Evolutionary conservation across 2,329 filamentous ascomycete species (phyloP), one percentile per base, ranked within the genome.

Genomic region (Tolypocladium ophioglossoides): DNA sequence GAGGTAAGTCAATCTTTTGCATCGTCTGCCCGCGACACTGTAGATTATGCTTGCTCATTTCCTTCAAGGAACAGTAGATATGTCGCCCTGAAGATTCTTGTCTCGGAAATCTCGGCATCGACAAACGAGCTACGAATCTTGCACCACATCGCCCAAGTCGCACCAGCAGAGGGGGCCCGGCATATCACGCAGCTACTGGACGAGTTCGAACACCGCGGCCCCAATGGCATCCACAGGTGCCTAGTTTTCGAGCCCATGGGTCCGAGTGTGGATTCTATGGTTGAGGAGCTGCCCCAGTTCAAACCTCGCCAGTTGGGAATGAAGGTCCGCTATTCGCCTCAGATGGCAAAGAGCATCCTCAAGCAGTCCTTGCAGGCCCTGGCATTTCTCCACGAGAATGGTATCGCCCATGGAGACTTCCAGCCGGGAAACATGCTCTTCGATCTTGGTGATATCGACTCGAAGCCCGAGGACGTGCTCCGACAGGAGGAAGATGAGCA

Each of bases 381-480:
- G 44, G 61, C 63, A 47, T 61, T 64, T 58, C 61, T 77, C n/a
- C 71, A 75, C 52, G 55, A 67, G 40, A 63, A 67, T 37, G 64
- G 66, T 22, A 66, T 75, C 56, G 65, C 66, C 39, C 70, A 76
- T 62, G 70, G 72, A 57, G 72, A 71, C 50, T 63, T 71, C 34
- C 68, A 70, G 48, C 67, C 68, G 16, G 69, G 67, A 44, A 71
- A 71, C 56, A 63, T 71, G 55, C 66, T 72, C 46, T 70, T 71
- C 52, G 38, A 60, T 44, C 58, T 69, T 44, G n/a, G 61, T 44
- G 52, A 65, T 52, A 63, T 71, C 41, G 55, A 64, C 51, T 59
- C 54, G 20, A 41, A 52, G 49, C 52, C 63, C 16, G 61, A 66
- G 51, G 57, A 63, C 12, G 39, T 35, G 24, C 57, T 66, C n/a